Base-by-base conservation (phyloP, 2,329 filamentous ascomycete species). In the Fusarium sp. region DNA sequence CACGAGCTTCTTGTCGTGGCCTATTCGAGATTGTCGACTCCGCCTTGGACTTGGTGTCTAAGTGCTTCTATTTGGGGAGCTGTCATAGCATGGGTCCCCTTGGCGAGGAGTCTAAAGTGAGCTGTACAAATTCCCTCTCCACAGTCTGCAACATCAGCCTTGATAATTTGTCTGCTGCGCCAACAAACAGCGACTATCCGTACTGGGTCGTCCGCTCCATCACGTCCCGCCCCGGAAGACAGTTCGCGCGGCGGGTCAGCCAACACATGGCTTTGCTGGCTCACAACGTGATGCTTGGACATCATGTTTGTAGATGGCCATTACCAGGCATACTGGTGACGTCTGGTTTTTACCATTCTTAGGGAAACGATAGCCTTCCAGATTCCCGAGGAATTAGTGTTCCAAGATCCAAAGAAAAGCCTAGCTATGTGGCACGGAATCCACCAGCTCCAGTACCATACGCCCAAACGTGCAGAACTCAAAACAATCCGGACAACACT, bases 61-160 rank as follows among this genome's bases (percentile, higher is more conserved):
- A 37, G 54, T 54, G 60, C 48, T 72, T 54, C 70, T 73, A 72
- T 73, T 70, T 70, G 43, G 70, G 62, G 70, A 62, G 41, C 56
- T 58, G 48, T 41, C 61, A 50, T 48, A 26, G 30, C 61, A 65
- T 52, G 56, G 61, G 51, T 64, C 44, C 43, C 39, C 51, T 46
- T 46, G 46, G 54, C 61, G 37, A 56, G 39, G 56, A 56, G 55
- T 48, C 48, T 60, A 35, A 50, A 58, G 37, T 17, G 39, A 37
- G 44, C 47, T 39, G 35, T 48, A 22, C 33, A 56, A 50, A 55
- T 44, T 39, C 24, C 17, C 49, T 57, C 52, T 48, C 65, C 65
- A 51, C 61, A 66, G 48, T 45, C 62, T 35, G 51, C 44, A 51
- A 30, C 43, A 53, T 53, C 66, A 66, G 65, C 61, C 61, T 66